phyloP scores from a whole-genome alignment of 345 rosid genomes.

The Hibiscus mutabilis region DNA sequence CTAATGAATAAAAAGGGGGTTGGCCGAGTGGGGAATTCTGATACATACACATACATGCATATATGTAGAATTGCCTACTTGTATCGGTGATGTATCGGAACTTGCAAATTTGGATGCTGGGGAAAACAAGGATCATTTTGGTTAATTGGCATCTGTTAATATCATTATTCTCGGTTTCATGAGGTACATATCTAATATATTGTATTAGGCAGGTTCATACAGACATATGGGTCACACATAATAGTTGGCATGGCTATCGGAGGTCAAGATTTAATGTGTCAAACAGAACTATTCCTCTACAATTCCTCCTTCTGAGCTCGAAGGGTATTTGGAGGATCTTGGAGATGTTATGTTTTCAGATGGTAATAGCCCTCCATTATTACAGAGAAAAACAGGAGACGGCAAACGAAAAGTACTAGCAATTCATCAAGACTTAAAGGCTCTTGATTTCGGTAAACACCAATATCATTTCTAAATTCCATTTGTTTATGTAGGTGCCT shows the following conservation, averaged over 20 bases:
- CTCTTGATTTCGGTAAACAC: neutral
- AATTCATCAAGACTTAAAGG: slow-evolving; percentile 9
- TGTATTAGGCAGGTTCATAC: slow-evolving; percentile 58
- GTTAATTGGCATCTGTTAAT: neutral
- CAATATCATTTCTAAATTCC: neutral
- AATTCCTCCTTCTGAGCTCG: slow-evolving; percentile 46
- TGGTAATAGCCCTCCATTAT: slow-evolving; percentile 40
- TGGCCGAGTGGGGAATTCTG: neutral
- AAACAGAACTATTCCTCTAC: slow-evolving; percentile 43
- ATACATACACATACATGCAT: neutral
- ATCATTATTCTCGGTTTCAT: neutral
- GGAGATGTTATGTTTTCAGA: slow-evolving; percentile 60
- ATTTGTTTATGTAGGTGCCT: slow-evolving; percentile 38
- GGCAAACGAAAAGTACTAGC: slow-evolving; percentile 38
- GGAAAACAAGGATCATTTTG: neutral
- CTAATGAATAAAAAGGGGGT: neutral
- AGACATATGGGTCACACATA: slow-evolving; percentile 58
- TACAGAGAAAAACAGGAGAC: slow-evolving; percentile 36
- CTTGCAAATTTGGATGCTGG: neutral
- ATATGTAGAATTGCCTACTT: neutral
- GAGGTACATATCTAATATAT: neutral
- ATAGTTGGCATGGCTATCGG: slow-evolving; percentile 70
- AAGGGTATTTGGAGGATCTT: slow-evolving; percentile 57
- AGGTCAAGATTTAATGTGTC: slow-evolving; percentile 58
- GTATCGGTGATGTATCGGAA: neutral